Evolutionary conservation across 75 land plant species (phyloP).

Genomic region (Cupressus sempervirens): DNA sequence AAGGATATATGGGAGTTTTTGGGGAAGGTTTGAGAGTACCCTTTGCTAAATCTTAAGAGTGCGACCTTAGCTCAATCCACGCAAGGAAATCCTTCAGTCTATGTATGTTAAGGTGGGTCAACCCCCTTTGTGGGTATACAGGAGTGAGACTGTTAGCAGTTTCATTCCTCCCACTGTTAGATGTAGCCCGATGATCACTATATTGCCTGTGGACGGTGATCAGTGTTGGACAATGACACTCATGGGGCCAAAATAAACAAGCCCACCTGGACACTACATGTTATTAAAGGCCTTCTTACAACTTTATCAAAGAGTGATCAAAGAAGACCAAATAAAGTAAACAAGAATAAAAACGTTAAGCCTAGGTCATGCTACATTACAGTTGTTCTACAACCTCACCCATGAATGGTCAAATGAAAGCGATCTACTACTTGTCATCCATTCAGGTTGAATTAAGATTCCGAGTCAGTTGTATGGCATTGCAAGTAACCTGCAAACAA

Average conservation of each 20-base stretch:
- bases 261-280: neutral
- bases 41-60: neutral
- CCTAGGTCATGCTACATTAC: neutral
- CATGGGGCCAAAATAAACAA: neutral
- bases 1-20: neutral
- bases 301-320: no score
- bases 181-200: neutral
- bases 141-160: no score
- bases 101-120: neutral
- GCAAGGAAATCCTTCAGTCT: neutral
- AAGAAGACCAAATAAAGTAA: no score
- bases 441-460: neutral
- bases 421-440: neutral
- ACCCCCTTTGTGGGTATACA: no score
- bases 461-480: neutral
- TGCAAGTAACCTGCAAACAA: neutral
- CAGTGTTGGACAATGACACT: neutral
- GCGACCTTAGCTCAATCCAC: neutral
- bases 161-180: no score
- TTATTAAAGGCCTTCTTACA: neutral
- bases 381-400: neutral
- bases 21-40: neutral
- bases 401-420: neutral
- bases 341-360: no score
- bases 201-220: neutral